A percentile compares a stretch with the other conserved stretches of the same genome.
Conservation (phyloP, 2,329 filamentous ascomycete genomes). For the Passalora sequoiae region DNA sequence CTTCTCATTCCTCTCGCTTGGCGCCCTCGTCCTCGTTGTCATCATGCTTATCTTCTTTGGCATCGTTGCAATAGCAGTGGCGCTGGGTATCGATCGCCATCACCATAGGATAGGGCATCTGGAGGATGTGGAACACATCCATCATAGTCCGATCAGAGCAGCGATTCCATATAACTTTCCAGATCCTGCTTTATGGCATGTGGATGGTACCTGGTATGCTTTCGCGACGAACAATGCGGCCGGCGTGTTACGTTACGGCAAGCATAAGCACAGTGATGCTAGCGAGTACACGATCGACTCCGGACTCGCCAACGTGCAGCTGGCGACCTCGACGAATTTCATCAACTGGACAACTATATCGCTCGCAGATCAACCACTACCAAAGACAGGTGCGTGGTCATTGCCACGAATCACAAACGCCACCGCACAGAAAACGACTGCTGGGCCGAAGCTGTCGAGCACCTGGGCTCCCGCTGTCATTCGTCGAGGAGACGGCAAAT, state of each 20-base stretch:
- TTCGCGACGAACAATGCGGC: conserved; percentile 37
- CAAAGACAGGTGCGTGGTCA: conserved; percentile 15
- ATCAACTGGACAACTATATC: conserved; percentile 30
- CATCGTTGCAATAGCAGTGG: conserved; percentile 24
- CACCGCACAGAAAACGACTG: conserved; percentile 1
- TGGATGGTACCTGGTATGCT: conserved; percentile 36
- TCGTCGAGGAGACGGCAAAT: conserved; percentile 28
- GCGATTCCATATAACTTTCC: conserved; percentile 35
- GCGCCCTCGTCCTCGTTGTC: conserved; percentile 16
- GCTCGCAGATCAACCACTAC: conserved; percentile 16
- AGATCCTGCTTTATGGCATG: conserved; percentile 34
- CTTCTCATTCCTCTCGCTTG: conserved; percentile 28
- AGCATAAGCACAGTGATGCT: conserved; percentile 11
- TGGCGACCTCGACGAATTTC: conserved; percentile 37
- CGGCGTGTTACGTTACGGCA: conserved; percentile 22
- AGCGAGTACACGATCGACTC: conserved; percentile 13
- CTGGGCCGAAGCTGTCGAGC: conserved; percentile 2
- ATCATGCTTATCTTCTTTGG: conserved; percentile 21
- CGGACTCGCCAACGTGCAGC: conserved; percentile 33
- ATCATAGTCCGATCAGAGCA: conserved; percentile 17
- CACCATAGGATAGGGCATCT: neutral
- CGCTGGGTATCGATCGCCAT: conserved; percentile 8
- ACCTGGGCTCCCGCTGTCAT: conserved; percentile 33
- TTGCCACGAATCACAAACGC: conserved; percentile 8
- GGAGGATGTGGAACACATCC: neutral